A percentile compares a stretch with the other conserved stretches of the same genome.
phyloP scores from a whole-genome alignment of 257 asterid species.

The Solanum piurae region DNA sequence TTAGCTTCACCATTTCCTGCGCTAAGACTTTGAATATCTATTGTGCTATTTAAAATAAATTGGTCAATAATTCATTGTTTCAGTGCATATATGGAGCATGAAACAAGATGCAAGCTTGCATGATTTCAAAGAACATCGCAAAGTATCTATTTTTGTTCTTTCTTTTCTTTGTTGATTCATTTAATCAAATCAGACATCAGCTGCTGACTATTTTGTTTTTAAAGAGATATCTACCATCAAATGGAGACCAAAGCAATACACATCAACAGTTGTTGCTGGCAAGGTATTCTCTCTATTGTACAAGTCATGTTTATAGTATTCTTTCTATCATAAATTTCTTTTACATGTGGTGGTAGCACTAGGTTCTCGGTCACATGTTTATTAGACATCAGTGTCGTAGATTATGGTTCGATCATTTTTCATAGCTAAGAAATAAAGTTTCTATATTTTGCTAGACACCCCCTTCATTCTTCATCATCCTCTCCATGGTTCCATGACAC shows the following conservation, averaged over 20 bases:
- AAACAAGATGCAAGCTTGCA: conserved; percentile 56
- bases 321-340: background rate
- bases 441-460: background rate
- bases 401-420: background rate
- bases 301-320: background rate
- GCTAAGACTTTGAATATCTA: too few relatives aligned
- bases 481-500: too few relatives aligned
- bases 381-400: background rate
- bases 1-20: too few relatives aligned
- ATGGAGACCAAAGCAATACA: conserved; percentile 82
- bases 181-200: background rate
- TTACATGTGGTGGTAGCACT: background rate
- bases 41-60: background rate
- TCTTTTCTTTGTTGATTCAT: background rate
- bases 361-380: background rate
- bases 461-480: background rate
- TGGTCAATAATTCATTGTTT: background rate
- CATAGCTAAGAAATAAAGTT: background rate
- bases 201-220: background rate
- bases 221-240: conserved; percentile 85
- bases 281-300: conserved; percentile 32
- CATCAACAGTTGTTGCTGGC: conserved; percentile 68
- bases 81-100: conserved; percentile 81
- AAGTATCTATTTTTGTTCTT: conserved; percentile 18
- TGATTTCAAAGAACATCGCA: conserved; percentile 65